Conservation (phyloP, 257 asterid genomes). For the Handroanthus guayacan region DNA sequence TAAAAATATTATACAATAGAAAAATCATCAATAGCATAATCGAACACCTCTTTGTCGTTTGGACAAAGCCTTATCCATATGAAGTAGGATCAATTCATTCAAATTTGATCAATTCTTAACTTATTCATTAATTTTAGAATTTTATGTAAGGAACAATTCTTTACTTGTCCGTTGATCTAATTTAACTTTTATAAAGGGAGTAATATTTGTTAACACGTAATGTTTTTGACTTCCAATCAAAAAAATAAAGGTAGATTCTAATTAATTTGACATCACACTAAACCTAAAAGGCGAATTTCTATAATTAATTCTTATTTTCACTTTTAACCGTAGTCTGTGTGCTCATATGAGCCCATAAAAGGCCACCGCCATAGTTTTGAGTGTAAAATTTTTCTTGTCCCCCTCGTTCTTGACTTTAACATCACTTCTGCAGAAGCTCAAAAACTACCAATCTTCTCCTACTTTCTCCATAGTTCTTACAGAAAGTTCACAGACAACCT, state of each 20-base stretch:
- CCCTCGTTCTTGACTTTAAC: background rate
- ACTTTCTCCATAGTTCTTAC: background rate
- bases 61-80: no score
- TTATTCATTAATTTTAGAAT: no score
- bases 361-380: slow-evolving; percentile 32
- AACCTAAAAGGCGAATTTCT: slow-evolving; percentile 14
- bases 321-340: background rate
- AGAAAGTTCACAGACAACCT: background rate
- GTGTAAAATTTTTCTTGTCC: slow-evolving; percentile 34
- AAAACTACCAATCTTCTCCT: no score
- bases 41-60: no score
- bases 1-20: no score
- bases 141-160: slow-evolving; percentile 8
- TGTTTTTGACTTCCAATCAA: no score
- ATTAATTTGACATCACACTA: background rate
- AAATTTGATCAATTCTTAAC: no score
- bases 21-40: no score
- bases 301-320: background rate
- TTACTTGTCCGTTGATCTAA: slow-evolving; percentile 4
- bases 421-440: background rate
- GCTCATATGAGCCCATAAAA: background rate
- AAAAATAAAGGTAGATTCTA: background rate
- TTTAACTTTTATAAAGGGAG: no score
- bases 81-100: no score
- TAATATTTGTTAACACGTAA: no score